phyloP scores from a whole-genome alignment of 345 rosid genomes.

The Bruguiera sexangula region DNA sequence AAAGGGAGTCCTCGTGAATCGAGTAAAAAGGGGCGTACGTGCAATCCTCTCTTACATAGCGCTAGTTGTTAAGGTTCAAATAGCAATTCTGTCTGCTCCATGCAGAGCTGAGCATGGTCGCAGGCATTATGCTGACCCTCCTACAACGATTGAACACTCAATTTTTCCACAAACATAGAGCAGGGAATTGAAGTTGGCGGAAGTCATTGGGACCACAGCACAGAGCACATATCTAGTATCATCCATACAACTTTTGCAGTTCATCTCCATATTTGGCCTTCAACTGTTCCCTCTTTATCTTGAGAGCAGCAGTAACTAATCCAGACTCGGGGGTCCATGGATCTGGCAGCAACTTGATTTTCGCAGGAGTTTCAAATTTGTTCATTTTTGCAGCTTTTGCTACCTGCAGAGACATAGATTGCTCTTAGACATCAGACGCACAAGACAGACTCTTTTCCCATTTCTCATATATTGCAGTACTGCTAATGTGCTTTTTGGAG shows the following conservation, averaged over 20 bases:
- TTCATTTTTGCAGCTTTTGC: slow-evolving; percentile 60
- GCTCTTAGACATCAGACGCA: not conserved
- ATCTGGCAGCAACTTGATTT: slow-evolving; percentile 66
- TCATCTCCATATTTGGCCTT: slow-evolving; percentile 64
- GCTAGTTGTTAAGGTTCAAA: no score
- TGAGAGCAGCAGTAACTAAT: slow-evolving; percentile 67
- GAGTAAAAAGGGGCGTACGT: no score
- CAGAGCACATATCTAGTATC: not conserved
- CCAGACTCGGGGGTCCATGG: slow-evolving; percentile 87
- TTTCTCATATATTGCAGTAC: not conserved
- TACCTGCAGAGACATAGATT: slow-evolving; percentile 39
- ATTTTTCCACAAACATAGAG: not conserved
- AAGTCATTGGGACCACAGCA: no score
- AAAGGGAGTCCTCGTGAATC: no score
- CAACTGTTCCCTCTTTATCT: slow-evolving; percentile 71
- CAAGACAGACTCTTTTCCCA: not conserved
- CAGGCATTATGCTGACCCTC: no score
- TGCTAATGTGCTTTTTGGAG: no score
- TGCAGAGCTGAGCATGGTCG: no score
- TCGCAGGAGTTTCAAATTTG: slow-evolving; percentile 74
- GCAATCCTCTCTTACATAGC: no score
- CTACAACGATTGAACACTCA: no score
- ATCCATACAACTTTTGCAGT: slow-evolving; percentile 55
- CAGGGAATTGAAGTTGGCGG: not conserved
- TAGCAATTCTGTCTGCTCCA: no score